phyloP scores from a whole-genome alignment of 805 yeast genomes.

The Pichia eremophila region DNA sequence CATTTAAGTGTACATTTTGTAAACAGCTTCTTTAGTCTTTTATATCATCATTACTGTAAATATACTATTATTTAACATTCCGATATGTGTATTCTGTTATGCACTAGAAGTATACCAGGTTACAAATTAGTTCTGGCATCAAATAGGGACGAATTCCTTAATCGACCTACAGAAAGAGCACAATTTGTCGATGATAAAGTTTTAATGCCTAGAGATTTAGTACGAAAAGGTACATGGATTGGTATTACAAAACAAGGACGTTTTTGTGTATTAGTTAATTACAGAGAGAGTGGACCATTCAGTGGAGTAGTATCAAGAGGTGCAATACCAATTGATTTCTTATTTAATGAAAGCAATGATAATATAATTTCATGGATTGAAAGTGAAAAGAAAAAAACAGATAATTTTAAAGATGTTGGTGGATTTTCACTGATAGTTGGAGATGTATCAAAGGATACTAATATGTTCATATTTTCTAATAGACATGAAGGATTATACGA shows the following conservation, averaged over 20 bases:
- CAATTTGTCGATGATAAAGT: slow-evolving; percentile 26
- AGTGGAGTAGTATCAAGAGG: slow-evolving; percentile 34
- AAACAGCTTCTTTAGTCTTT: too few species aligned
- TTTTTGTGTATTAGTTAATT: slow-evolving; percentile 69
- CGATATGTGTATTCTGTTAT: slow-evolving; percentile 69
- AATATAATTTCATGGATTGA: slow-evolving; percentile 40
- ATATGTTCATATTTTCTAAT: slow-evolving; percentile 40
- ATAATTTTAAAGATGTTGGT: slow-evolving; percentile 35
- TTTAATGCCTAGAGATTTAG: slow-evolving; percentile 67
- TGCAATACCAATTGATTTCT: slow-evolving; percentile 31
- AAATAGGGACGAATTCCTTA: slow-evolving; percentile 80
- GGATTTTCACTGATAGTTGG: slow-evolving; percentile 61
- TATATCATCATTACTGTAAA: too few species aligned
- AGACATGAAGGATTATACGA: slow-evolving; percentile 27
- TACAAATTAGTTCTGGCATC: slow-evolving; percentile 71
- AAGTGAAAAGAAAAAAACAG: slow-evolving; percentile 19
- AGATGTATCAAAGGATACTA: slow-evolving; percentile 19
- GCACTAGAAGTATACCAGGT: slow-evolving; percentile 59
- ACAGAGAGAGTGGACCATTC: slow-evolving; percentile 36
- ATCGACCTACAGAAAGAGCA: slow-evolving; percentile 62
- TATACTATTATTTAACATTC: too few species aligned
- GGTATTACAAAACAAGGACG: slow-evolving; percentile 51
- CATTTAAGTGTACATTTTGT: too few species aligned
- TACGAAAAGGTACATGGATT: slow-evolving; percentile 82
- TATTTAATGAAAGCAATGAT: slow-evolving; percentile 23